These are phyloP conservation scores for Circinella minor DNA, from an alignment of 371 early-diverging fungal genomes.

Conservation along the genomic window DNA sequence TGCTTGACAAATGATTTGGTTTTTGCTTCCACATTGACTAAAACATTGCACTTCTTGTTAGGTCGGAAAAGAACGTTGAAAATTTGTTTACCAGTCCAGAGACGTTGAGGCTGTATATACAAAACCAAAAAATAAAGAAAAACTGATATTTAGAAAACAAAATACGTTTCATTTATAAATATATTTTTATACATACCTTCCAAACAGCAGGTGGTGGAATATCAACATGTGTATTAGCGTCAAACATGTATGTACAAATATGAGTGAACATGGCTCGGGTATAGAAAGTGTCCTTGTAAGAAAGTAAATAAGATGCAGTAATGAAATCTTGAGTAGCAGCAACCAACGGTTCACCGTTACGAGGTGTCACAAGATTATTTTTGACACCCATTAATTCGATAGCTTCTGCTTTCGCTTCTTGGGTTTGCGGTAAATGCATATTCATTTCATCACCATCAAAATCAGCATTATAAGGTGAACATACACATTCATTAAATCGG, in stretches of 20 bases:
- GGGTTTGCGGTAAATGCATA: conserved; percentile 99
- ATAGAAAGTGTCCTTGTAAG: conserved; percentile 94
- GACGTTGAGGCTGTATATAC: conserved; percentile 53
- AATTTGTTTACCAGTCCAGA: conserved; percentile 75
- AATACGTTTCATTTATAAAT: too few relatives aligned
- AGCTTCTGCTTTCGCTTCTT: conserved; percentile 98
- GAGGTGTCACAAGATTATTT: conserved; percentile 97
- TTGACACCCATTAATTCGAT: conserved; percentile 97
- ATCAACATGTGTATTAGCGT: conserved; percentile 81
- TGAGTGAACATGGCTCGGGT: conserved; percentile 93
- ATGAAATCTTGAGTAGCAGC: conserved; percentile 99
- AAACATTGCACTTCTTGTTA: conserved; percentile 68
- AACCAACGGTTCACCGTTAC: conserved; percentile 98
- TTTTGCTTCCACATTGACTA: conserved; percentile 90
- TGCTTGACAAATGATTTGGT: conserved; percentile 76
- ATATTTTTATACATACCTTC: conserved; percentile 54
- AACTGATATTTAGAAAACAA: background rate
- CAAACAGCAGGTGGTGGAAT: conserved; percentile 94
- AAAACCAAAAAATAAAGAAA: background rate
- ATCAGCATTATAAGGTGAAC: conserved; percentile 99
- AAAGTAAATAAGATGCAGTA: conserved; percentile 94
- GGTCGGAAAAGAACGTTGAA: conserved; percentile 90
- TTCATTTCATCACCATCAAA: conserved; percentile 99
- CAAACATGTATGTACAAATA: conserved; percentile 85
- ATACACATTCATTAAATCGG: conserved; percentile 99